These are phyloP conservation scores for Petasospora rhodanensis DNA, from an alignment of 1,139 yeast species.

Conservation along the genomic window DNA sequence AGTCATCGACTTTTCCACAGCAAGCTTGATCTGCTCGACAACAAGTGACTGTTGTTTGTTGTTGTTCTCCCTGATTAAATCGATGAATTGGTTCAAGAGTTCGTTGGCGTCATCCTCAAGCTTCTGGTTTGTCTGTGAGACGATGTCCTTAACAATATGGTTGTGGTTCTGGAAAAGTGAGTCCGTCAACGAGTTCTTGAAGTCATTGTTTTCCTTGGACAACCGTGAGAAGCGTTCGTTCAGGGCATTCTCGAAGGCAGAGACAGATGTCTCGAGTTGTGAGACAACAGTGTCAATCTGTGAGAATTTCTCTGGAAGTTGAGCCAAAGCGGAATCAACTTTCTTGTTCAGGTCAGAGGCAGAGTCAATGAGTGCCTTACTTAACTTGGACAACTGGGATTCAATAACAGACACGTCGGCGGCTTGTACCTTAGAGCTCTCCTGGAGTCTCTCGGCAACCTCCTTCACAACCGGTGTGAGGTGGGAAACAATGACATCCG, in stretches of 20 bases:
- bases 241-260: conserved; percentile 13
- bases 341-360: conserved; percentile 22
- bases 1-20: conserved; percentile 29
- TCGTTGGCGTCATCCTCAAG: conserved; percentile 29
- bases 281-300: conserved; percentile 15
- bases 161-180: conserved; percentile 31
- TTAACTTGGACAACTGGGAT: no score
- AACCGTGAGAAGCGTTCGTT: conserved; percentile 21
- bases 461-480: conserved; percentile 5
- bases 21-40: conserved; percentile 25
- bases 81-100: conserved; percentile 22
- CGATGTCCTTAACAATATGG: conserved; percentile 26
- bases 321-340: conserved; percentile 19
- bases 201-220: conserved; percentile 28
- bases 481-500: conserved; percentile 21
- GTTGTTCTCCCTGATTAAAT: conserved; percentile 26
- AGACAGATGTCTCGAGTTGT: conserved; percentile 10
- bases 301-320: conserved; percentile 19
- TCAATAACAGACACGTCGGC: background rate
- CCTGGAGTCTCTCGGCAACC: conserved; percentile 4
- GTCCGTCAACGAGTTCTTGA: conserved; percentile 30
- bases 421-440: background rate
- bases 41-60: conserved; percentile 28
- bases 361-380: no score
- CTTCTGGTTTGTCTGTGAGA: conserved; percentile 26